Evolutionary conservation across 257 asterid species (phyloP).

Genomic region (Rubia yunnanensis): DNA sequence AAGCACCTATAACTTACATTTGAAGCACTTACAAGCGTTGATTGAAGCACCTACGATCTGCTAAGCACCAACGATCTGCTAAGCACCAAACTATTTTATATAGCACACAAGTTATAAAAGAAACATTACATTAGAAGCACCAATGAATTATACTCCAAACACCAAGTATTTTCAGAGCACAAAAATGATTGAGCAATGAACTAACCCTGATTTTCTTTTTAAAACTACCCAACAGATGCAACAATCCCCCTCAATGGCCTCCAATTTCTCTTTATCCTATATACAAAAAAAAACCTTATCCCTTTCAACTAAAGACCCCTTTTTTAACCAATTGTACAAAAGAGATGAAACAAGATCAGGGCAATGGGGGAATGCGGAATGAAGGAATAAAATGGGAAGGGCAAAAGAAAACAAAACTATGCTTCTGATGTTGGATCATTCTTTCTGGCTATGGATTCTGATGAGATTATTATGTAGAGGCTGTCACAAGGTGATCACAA

Average conservation of each 20-base stretch:
- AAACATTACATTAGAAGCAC: no score
- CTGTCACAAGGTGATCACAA: slow-evolving; percentile 28
- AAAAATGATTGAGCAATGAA: slow-evolving; percentile 43
- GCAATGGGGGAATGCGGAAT: slow-evolving; percentile 42
- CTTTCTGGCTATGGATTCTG: slow-evolving; percentile 21
- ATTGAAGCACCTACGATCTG: no score
- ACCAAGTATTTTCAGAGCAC: no score
- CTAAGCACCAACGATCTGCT: no score
- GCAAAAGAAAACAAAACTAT: slow-evolving; percentile 35
- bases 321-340: slow-evolving; percentile 29
- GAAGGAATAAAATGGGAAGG: slow-evolving; percentile 53
- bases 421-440: slow-evolving; percentile 22
- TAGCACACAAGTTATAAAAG: no score
- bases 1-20: no score
- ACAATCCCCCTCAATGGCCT: slow-evolving; percentile 30
- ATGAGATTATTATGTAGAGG: slow-evolving; percentile 38
- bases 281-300: slow-evolving; percentile 33
- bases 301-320: slow-evolving; percentile 21
- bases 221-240: slow-evolving; percentile 32
- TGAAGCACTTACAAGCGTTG: no score
- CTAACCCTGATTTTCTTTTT: slow-evolving; percentile 22
- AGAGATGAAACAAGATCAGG: slow-evolving; percentile 17
- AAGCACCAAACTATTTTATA: no score
- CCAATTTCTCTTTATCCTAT: slow-evolving; percentile 33
- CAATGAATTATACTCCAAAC: no score